phyloP scores from a whole-genome alignment of 2,329 filamentous ascomycete species.

The Botryotinia calthae region DNA sequence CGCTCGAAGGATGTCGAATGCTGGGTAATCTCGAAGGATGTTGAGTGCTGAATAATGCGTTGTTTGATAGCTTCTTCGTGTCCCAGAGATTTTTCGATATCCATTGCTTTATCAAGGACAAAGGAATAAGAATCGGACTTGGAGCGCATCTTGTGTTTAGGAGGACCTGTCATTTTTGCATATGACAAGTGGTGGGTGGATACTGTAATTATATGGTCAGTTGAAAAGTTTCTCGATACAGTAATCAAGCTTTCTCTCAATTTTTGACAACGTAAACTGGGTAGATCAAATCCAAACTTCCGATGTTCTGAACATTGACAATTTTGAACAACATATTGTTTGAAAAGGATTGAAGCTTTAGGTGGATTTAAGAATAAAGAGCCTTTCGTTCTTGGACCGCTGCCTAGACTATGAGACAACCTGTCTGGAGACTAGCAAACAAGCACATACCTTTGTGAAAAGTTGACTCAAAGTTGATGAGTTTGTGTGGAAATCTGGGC shows the following conservation, averaged over 20 bases:
- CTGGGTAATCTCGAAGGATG: background rate
- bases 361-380: background rate
- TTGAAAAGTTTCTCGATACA: background rate
- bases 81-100: background rate
- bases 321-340: background rate
- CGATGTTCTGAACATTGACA: background rate
- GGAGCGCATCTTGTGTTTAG: background rate
- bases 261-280: fast-evolving
- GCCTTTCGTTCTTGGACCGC: background rate
- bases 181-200: fast-evolving
- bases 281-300: background rate
- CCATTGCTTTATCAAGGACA: background rate
- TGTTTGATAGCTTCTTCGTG: background rate
- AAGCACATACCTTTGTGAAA: background rate
- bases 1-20: background rate
- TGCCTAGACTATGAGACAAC: background rate
- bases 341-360: background rate
- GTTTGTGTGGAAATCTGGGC: background rate
- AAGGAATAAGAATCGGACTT: background rate
- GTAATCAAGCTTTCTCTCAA: background rate
- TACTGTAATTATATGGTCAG: background rate
- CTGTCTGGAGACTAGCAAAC: fast-evolving
- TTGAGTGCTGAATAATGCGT: fast-evolving
- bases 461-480: background rate
- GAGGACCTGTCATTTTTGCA: background rate